Base-by-base conservation (phyloP, 2,329 filamentous ascomycete species). In the Tolypocladium pustulatum region DNA sequence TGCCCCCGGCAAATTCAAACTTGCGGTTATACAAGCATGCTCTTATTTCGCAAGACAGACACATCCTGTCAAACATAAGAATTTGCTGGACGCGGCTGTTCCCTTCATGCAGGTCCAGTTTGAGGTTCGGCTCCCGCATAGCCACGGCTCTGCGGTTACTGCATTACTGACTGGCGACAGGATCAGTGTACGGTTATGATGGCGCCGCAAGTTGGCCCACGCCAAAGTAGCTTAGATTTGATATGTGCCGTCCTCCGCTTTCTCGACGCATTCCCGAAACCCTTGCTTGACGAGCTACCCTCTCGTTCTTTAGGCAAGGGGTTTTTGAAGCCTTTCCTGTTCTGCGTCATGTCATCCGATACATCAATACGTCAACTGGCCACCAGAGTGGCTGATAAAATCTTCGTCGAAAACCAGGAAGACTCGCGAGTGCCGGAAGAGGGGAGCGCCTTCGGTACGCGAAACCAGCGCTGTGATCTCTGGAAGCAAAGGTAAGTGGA, bases 1-100 rank as follows among this genome's bases (percentile, higher is more conserved):
- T 57, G 75, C 85, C 1, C 84, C 85, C 10, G 72, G 77, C 57
- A 77, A 74, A 57, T 87, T 86, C 70, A 86, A 86, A 68, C 76
- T 86, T 53, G 82, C 85, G 10, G 76, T 83, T 32, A 78, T 87
- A 27, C 82, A 84, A 66, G 81, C 80, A 13, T 87, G 84, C 64
- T 79, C 81, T 41, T 82, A 86, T 66, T 85, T 87, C 70, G 82
- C 83, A 10, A 76, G 78, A 56, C 76, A 82, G 59, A 70, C 74
- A 5, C 74, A 81, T 61, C 68, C 77, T 13, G 69, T 75, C 12
- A 73, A 75, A 54, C 87, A 83, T 62, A 71, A 76, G 43, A 75
- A 75, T n/a, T 70, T 88, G 3, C 86, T 85, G 65, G 69, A 73
- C 7, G 77, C 77, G 30, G 78, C 80, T 4, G 76, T 82, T 5